Evolutionary conservation across 305 asterid genomes (phyloP).

Genomic region (Fraxinus albicans): DNA sequence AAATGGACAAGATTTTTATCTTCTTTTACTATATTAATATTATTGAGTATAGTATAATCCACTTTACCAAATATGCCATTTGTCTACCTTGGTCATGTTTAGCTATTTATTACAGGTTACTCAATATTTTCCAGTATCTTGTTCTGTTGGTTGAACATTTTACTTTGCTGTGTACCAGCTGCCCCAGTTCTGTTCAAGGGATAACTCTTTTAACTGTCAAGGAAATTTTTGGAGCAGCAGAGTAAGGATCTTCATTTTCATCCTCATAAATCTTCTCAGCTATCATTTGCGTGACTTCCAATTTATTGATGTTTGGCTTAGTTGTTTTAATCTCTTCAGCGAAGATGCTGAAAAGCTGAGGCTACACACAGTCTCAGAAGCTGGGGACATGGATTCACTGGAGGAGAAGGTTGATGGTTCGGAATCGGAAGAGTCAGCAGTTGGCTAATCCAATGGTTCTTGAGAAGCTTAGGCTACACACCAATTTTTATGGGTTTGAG

Average conservation of each 20-base stretch:
- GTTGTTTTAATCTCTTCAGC: constrained; percentile 36
- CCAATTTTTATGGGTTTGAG: constrained; percentile 11
- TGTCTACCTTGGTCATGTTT: not conserved
- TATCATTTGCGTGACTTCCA: not conserved
- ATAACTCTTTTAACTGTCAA: constrained; percentile 71
- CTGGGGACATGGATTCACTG: constrained; percentile 66
- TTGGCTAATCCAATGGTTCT: constrained; percentile 36
- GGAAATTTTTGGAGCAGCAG: constrained; percentile 87
- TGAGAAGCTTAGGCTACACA: constrained; percentile 23
- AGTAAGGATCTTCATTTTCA: constrained; percentile 51
- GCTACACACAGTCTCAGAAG: constrained; percentile 69
- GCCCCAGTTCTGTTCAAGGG: constrained; percentile 85
- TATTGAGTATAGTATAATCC: not conserved
- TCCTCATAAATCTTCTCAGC: not conserved
- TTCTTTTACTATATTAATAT: not conserved
- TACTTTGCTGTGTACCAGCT: constrained; percentile 46
- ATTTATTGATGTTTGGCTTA: constrained; percentile 4
- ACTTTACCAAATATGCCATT: not conserved
- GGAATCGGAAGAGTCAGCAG: constrained; percentile 40
- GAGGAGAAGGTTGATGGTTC: constrained; percentile 80
- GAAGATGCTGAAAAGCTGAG: constrained; percentile 94
- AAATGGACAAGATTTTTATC: not conserved
- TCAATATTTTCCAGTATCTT: not conserved
- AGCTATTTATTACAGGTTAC: not conserved
- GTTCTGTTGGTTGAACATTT: constrained; percentile 21